Base-by-base conservation (phyloP, 2,329 filamentous ascomycete species). In the Coccinonectria pachysandricola region DNA sequence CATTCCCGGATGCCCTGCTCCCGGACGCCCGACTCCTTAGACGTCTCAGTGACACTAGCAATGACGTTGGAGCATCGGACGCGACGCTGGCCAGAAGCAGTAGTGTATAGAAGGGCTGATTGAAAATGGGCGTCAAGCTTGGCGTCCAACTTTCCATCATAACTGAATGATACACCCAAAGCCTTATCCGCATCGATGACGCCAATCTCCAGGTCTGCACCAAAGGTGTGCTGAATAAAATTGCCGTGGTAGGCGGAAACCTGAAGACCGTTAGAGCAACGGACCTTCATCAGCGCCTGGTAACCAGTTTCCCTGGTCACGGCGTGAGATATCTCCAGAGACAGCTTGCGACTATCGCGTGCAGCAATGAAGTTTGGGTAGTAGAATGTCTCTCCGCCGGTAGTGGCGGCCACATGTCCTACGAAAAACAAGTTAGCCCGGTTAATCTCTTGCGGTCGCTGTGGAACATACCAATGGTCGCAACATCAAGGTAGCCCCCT, bases 71-170 rank as follows among this genome's bases (percentile, higher is more conserved):
- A 84, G 57, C 91, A 98, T 32, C 91, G 71, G 24, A 98, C 91
- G 28, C 91, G 72, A 24, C 91, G 77, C 56, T 98, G 77, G 4
- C 91, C 91, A 26, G 71, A 78, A 4, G 86, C 82, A 4, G 88
- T 92, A 1, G 91, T 98, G 59, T 98, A 98, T 2, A 98, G 70
- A 3, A 98, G 63, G 2, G 91, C 91, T 12, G 83, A 85, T 53
- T 98, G 91, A 68, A 98, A 98, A 58, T 98, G 91, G 6, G 88
- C 88, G 54, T 98, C 91, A 12, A 96, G 69, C 57, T 95, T 95
- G 4, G 85, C 66, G 55, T 98, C 91, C n/a, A 98, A 72, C 58
- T 96, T 96, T 34, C 91, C 91, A 49, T 98, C 91, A 54, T 98
- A 93, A 44, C 74, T 82, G 53, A 98, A 98, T 24, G 85, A 79